Conservation (phyloP, 163 green algal genomes). For the Prototheca wickerhamii region DNA sequence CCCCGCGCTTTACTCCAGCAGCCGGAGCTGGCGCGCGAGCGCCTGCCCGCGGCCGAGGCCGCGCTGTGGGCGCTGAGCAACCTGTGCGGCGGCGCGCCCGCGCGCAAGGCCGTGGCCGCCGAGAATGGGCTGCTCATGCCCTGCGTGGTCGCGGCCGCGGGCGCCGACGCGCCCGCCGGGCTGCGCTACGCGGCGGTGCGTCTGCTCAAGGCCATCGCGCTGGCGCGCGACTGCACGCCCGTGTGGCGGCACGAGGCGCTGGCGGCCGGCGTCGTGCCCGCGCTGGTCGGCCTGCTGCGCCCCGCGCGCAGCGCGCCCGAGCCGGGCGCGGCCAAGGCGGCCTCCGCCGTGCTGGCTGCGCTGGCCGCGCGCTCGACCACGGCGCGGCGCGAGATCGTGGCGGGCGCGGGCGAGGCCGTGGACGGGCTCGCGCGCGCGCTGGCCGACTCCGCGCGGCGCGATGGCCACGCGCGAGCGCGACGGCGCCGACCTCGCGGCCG, state of each 20-base stretch:
- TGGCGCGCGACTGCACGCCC: neutral
- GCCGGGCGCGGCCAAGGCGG: neutral
- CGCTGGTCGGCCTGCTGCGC: neutral
- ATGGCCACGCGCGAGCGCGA: no score
- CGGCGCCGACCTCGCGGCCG: no score
- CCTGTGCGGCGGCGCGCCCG: neutral
- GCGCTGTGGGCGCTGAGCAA: slow-evolving; percentile 21
- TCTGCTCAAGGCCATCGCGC: neutral
- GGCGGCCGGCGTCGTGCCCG: neutral
- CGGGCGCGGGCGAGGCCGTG: neutral
- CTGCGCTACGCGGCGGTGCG: neutral
- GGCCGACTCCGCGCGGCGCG: neutral
- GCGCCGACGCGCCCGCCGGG: neutral
- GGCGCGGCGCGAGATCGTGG: neutral
- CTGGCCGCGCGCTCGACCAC: neutral
- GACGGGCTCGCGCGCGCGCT: neutral
- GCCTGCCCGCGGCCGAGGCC: slow-evolving; percentile 5
- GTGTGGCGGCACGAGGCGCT: neutral
- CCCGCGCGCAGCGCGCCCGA: neutral
- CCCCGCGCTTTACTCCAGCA: no score
- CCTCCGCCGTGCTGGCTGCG: neutral
- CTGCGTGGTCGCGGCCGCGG: neutral
- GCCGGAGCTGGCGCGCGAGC: neutral
- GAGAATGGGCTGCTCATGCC: no score
- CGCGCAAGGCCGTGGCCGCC: neutral